These are phyloP conservation scores for Solanum lycopersicoides DNA, from an alignment of 257 asterid genomes.

Conservation along the genomic window DNA sequence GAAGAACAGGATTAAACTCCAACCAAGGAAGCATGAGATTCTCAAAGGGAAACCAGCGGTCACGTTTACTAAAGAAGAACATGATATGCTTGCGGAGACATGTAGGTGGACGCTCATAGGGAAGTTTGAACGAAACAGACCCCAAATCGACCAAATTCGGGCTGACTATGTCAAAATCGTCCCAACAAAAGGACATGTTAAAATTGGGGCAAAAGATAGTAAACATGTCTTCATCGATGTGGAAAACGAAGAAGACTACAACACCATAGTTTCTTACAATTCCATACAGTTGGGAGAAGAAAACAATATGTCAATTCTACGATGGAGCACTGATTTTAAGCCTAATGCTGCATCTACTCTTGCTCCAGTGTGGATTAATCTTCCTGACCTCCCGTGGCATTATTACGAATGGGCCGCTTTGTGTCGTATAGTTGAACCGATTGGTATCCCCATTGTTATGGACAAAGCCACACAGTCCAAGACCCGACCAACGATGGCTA, in stretches of 20 bases:
- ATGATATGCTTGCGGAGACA: not conserved
- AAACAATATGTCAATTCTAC: no score
- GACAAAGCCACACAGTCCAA: not conserved
- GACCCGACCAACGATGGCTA: not conserved
- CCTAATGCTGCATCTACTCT: not conserved
- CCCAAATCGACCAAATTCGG: not conserved
- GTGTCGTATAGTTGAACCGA: not conserved
- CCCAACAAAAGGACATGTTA: not conserved
- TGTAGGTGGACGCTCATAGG: not conserved
- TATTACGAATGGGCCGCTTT: not conserved
- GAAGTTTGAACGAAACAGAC: not conserved
- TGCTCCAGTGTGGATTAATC: not conserved
- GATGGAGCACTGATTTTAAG: not conserved
- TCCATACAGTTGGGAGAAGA: not conserved
- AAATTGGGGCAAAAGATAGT: not conserved
- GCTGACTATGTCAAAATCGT: no score
- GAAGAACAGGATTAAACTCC: no score
- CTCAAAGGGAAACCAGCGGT: no score
- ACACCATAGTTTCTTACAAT: no score
- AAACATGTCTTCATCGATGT: not conserved
- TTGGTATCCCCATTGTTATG: not conserved
- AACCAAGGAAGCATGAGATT: no score
- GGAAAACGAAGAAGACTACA: not conserved
- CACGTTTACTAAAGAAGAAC: no score
- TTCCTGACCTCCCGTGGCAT: not conserved